Conservation (phyloP, 2,329 filamentous ascomycete species). For the Pestalotiopsis sp. region DNA sequence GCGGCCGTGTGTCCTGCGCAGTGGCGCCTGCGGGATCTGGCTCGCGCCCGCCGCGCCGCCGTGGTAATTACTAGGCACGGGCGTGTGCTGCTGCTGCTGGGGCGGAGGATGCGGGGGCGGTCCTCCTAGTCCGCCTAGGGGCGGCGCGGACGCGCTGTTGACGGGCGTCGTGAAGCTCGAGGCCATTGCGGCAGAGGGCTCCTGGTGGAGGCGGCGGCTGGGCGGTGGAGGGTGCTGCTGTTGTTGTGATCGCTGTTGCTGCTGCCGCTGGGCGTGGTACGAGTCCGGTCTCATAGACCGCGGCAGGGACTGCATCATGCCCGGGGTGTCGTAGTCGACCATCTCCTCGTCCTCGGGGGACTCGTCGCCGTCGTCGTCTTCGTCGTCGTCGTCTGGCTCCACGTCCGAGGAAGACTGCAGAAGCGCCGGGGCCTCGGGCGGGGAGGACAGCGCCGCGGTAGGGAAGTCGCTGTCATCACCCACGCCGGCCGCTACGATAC, state of each 20-base stretch:
- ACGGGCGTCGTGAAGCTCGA: neutral
- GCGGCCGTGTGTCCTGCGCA: neutral
- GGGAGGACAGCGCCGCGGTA: conserved; percentile 10
- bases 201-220: neutral
- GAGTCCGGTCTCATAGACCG: conserved; percentile 10
- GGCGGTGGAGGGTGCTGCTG: neutral
- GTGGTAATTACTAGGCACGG: neutral
- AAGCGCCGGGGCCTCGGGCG: conserved; percentile 19
- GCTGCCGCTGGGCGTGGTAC: neutral
- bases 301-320: conserved; percentile 17
- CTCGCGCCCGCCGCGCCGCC: neutral
- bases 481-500: neutral
- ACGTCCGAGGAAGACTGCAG: conserved; percentile 17
- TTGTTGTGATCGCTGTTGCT: conserved; percentile 11
- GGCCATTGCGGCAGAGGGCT: neutral
- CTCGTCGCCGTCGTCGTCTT: conserved; percentile 18
- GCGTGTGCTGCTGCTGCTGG: conserved; percentile 2
- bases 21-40: conserved; percentile 12
- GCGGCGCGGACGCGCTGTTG: neutral
- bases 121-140: neutral
- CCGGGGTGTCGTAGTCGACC: conserved; percentile 29
- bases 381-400: conserved; percentile 17
- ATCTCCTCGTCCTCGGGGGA: conserved; percentile 26
- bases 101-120: neutral
- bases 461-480: conserved; percentile 6